Evolutionary conservation across 192 early-diverging fungal genomes (phyloP), one percentile per base, ranked within the genome.

Genomic region (Coemansia sp.): DNA sequence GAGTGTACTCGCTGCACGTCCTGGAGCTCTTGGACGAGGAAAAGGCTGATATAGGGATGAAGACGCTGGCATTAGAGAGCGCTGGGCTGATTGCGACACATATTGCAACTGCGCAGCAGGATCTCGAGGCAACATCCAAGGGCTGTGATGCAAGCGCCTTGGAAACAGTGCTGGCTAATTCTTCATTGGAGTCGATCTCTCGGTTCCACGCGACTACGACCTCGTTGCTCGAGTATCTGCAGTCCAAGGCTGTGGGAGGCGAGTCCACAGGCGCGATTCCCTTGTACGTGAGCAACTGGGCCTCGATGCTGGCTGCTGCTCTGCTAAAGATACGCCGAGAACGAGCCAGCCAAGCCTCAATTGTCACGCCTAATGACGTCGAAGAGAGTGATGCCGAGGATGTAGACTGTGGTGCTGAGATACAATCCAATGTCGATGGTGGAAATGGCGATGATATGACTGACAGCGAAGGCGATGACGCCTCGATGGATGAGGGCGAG

Each of bases 1-100:
- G 85, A 24, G 68, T 90, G 9, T 89, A 90, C 42, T 89, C 86
- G 37, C 85, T 85, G 36, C 80, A 93, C 7, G 79, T 94, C 77
- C 86, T 86, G n/a, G 85, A 84, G 23, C 74, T 82, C 43, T 63
- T 90, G 8, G 89, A 89, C 33, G 88, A 89, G 45, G 74, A 87
- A 4, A 85, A 86, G 57, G 62, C 87, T 0, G 88, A 89, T 24
- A 69, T 72, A 14, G 65, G 75, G 10, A 67, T 88, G 10, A 85
- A 83, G 40, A 69, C 70, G 5, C 69, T 91, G 66, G 87, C 88
- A 11, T 83, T 91, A 6, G 89, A 93, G 33, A 82, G 79, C 55
- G 65, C 88, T 0, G 91, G 89, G 0, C 77, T 67, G 0, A 84
- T 91, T 23, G 85, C 86, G 3, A 82, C 87, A n/a, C 84, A 83